Evolutionary conservation across 768 basidiomycete species (phyloP).

Genomic region (Tubosaeta sp.): DNA sequence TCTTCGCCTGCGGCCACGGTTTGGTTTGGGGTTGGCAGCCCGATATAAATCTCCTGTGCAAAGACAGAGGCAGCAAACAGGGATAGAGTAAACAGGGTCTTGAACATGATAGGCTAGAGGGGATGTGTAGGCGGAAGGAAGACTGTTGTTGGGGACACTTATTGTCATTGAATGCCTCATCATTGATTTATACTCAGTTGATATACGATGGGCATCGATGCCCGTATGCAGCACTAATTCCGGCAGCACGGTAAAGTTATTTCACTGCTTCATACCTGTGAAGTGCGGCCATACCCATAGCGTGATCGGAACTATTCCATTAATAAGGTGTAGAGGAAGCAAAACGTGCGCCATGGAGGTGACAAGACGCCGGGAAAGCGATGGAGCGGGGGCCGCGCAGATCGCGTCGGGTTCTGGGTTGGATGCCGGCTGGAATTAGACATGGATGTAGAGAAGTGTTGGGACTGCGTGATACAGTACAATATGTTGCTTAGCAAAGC

Average conservation of each 20-base stretch:
- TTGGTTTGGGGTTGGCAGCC: constrained; percentile 29
- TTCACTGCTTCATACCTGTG: not conserved
- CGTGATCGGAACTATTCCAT: not conserved
- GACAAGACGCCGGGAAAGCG: not conserved
- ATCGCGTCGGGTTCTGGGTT: not conserved
- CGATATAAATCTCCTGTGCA: constrained; percentile 42
- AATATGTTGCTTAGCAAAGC: no score
- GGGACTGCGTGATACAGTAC: no score
- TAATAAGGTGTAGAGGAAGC: not conserved
- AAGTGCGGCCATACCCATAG: constrained; percentile 1
- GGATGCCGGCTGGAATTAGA: not conserved
- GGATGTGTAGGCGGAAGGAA: not conserved
- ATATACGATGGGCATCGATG: constrained; percentile 2
- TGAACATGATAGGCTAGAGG: constrained; percentile 12
- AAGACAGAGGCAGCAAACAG: constrained; percentile 33
- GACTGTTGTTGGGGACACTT: not conserved
- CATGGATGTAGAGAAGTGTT: not conserved
- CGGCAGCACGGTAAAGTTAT: not conserved
- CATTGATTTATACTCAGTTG: constrained; percentile 6
- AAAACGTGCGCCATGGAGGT: not conserved
- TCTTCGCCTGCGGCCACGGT: constrained; percentile 34
- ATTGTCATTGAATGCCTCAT: not conserved
- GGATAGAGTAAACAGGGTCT: constrained; percentile 11
- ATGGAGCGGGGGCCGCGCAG: not conserved
- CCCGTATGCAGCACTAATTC: not conserved